phyloP scores from a whole-genome alignment of 208 protist species.

The Crithidia sp. region DNA sequence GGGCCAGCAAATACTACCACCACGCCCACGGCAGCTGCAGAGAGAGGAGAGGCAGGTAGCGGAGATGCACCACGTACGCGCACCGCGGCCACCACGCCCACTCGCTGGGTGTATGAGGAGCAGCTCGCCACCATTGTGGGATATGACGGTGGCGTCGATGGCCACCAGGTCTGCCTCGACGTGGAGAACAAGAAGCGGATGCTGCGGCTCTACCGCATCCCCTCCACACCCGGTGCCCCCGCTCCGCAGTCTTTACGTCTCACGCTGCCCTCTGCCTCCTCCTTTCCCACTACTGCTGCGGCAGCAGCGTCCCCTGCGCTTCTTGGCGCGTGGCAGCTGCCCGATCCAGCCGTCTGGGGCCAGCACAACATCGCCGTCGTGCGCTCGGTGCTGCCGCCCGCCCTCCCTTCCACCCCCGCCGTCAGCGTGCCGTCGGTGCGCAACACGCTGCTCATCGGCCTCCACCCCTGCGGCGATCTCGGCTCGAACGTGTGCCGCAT shows the following conservation, averaged over 20 bases:
- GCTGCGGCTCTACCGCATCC: constrained; percentile 27
- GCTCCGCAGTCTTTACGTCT: background rate
- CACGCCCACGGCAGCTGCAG: background rate
- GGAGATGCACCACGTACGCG: no score
- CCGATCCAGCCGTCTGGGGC: constrained; percentile 30
- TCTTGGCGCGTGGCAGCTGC: constrained; percentile 24
- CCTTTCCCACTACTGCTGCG: background rate
- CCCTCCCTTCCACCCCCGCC: constrained; percentile 24
- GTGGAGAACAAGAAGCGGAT: constrained; percentile 25
- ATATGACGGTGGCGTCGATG: constrained; percentile 56
- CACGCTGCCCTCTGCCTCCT: background rate
- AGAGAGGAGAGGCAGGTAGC: background rate
- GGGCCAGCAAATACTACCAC: background rate
- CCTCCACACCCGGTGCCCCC: background rate
- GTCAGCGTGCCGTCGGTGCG: constrained; percentile 74
- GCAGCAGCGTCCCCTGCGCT: background rate
- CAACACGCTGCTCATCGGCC: constrained; percentile 75
- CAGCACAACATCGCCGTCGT: constrained; percentile 37
- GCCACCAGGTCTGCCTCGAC: constrained; percentile 46
- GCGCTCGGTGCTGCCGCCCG: constrained; percentile 42
- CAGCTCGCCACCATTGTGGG: constrained; percentile 54
- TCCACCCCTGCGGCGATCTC: constrained; percentile 90
- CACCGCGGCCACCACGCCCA: no score
- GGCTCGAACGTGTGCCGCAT: constrained; percentile 83
- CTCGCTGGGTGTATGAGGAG: constrained; percentile 17